Percentiles rank a stretch among this genome's conserved stretches.
Conservation (phyloP, 163 green algal genomes). For the Scenedesmus sp. region DNA sequence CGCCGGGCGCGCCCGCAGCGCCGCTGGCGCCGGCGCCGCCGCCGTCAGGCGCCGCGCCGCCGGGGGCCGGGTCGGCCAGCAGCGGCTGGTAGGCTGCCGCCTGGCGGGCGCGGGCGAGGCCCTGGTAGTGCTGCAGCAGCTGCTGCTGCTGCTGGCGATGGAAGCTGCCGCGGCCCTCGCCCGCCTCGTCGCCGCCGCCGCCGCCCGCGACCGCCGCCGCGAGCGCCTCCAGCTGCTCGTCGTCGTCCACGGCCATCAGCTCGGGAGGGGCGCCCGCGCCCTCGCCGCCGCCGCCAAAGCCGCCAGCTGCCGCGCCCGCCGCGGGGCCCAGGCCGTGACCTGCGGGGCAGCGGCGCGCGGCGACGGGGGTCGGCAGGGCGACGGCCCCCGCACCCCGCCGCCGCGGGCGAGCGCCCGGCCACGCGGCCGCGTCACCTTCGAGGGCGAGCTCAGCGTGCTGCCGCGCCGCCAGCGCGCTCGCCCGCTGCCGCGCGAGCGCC, state of each 20-base stretch:
- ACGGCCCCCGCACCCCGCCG: neutral
- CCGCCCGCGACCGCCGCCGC: neutral
- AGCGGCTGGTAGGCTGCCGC: neutral
- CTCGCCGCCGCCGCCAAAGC: neutral
- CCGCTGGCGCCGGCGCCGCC: neutral
- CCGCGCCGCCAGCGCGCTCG: slow-evolving; percentile 15
- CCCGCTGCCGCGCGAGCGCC: slow-evolving; percentile 35
- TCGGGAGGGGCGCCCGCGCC: neutral
- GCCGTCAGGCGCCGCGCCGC: neutral
- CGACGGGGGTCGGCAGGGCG: neutral
- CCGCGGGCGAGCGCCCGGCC: neutral
- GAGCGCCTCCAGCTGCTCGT: neutral
- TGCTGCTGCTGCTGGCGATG: slow-evolving; percentile 32
- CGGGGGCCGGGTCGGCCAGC: no score
- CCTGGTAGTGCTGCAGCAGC: slow-evolving; percentile 13
- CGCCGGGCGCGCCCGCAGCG: no score
- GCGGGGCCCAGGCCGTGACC: neutral
- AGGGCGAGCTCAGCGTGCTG: slow-evolving; percentile 16
- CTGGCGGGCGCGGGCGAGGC: neutral
- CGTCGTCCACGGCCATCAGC: neutral
- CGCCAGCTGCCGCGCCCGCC: neutral
- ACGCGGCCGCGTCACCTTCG: slow-evolving; percentile 35
- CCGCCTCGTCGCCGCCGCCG: neutral
- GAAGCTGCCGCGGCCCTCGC: slow-evolving; percentile 1
- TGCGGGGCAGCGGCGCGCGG: neutral